A percentile compares a stretch with the other conserved stretches of the same genome.
Conservation (phyloP, 106 monocot species). For the Allium fistulosum region DNA sequence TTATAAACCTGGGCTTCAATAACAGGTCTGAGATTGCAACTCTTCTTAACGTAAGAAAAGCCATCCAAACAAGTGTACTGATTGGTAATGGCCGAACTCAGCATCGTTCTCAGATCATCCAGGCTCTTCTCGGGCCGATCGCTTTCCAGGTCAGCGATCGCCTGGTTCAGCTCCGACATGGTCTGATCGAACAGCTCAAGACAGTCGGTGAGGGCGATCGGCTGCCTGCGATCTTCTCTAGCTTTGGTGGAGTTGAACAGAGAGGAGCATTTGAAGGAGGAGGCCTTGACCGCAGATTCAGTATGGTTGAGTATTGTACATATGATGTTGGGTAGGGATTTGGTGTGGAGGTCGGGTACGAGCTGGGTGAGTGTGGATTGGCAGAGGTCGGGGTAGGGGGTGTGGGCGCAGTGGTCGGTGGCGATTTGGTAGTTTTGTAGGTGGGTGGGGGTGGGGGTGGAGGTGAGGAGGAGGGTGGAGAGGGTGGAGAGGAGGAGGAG, state of each 20-base stretch:
- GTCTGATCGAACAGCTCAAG: conserved; percentile 66
- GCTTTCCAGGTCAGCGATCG: conserved; percentile 18
- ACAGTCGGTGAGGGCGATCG: conserved; percentile 61
- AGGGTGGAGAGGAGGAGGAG: conserved; percentile 1
- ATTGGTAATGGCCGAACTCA: conserved; percentile 84
- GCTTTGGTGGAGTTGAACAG: conserved; percentile 16
- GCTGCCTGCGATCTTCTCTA: conserved; percentile 21
- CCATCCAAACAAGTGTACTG: conserved; percentile 88
- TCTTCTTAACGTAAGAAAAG: conserved; percentile 30
- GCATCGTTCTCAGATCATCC: conserved; percentile 45
- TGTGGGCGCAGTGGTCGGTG: conserved; percentile 34
- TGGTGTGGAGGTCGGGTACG: background rate
- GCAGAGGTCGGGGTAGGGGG: conserved; percentile 65
- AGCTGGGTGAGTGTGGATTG: conserved; percentile 47
- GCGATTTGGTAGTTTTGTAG: background rate
- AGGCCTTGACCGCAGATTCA: conserved; percentile 21
- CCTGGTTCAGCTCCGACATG: conserved; percentile 34
- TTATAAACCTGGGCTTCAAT: conserved; percentile 30
- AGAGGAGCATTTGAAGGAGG: conserved; percentile 26
- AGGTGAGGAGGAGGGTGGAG: background rate
- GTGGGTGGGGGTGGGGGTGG: conserved; percentile 4
- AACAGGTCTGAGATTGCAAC: conserved; percentile 10
- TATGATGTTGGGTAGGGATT: conserved; percentile 55
- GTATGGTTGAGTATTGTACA: conserved; percentile 29
- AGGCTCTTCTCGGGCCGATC: background rate